Evolutionary conservation across 179 eudicot genomes (phyloP), one percentile per base, ranked within the genome.

Genomic region (Dionaea muscipula): DNA sequence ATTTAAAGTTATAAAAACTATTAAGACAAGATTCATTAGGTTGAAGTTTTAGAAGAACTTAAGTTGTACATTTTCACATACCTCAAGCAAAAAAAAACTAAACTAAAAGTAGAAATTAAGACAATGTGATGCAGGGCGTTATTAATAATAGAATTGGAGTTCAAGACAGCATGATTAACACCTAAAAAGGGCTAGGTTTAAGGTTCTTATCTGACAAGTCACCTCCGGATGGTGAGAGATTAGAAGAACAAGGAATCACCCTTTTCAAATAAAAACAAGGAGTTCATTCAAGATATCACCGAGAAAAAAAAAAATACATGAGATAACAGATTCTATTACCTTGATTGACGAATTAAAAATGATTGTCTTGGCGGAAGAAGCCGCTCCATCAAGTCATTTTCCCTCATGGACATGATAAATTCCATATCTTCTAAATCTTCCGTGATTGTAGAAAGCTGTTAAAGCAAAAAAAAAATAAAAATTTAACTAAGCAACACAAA

Each of bases 371-470:
- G 69, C 41, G 99, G 95, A 67, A 93, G 96, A 78, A 93, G 96
- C 62, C 75, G 93, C 71, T 93, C 99, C 3, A 86, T 83, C 85
- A 93, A 71, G 72, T 78, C 82, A 77, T 80, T 80, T 75, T 84
- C 89, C 65, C 78, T 69, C 61, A 62, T 67, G 40, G 93, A 75
- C 96, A 93, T 79, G 72, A 88, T 80, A 60, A 71, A 72, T 65
- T 93, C 93, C 96, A 88, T 87, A 75, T 93, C 95, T 70, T 84
- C 94, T 66, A 93, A 68, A 70, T 93, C 99, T 46, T 57, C 64
- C 70, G 76, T 88, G 47, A 85, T 67, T 47, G 68, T 79, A 22
- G 99, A 84, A 50, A 93, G 74, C 99, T 93, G 86, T 23, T 53
- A 28, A 50, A 50, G 57, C 27, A 45, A 47, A 4, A n/a, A 4